A percentile compares a stretch with the other conserved stretches of the same genome.
phyloP scores from a whole-genome alignment of 257 asterid species.

The Primulina eburnea region DNA sequence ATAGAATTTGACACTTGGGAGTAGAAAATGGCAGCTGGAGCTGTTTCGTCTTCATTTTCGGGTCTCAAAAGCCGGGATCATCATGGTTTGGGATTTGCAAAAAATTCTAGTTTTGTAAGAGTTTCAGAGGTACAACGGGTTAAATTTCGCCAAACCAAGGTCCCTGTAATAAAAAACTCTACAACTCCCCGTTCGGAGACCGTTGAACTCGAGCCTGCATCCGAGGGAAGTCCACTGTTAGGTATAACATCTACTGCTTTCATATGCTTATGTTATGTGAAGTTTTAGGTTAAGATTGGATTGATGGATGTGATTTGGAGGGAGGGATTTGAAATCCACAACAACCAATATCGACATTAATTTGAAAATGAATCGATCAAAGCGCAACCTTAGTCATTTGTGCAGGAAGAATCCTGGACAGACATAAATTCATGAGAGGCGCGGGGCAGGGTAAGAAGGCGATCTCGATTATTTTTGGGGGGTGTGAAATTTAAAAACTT shows the following conservation, averaged over 20 bases:
- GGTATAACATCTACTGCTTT: conserved; percentile 40
- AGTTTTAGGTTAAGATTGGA: background rate
- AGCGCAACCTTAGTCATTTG: too few species aligned
- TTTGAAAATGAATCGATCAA: too few species aligned
- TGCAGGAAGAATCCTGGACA: too few species aligned
- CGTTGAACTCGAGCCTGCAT: conserved; percentile 87
- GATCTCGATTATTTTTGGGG: too few species aligned
- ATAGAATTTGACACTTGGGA: conserved; percentile 13
- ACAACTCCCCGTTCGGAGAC: conserved; percentile 65
- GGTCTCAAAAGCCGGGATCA: conserved; percentile 61
- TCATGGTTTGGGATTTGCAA: conserved; percentile 56
- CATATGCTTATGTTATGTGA: background rate
- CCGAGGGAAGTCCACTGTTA: conserved; percentile 86
- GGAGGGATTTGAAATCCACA: too few species aligned
- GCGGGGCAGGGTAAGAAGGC: too few species aligned
- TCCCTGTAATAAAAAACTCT: conserved; percentile 64
- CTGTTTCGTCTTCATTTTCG: conserved; percentile 79
- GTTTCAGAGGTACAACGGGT: background rate
- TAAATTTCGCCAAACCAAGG: conserved; percentile 48
- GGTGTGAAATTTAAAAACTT: too few species aligned
- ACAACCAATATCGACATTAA: too few species aligned
- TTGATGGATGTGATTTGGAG: too few species aligned
- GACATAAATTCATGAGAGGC: too few species aligned
- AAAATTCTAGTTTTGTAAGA: conserved; percentile 61
- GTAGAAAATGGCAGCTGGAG: conserved; percentile 76